Base-by-base conservation (phyloP, 2,329 filamentous ascomycete species). In the Amphichorda felina region DNA sequence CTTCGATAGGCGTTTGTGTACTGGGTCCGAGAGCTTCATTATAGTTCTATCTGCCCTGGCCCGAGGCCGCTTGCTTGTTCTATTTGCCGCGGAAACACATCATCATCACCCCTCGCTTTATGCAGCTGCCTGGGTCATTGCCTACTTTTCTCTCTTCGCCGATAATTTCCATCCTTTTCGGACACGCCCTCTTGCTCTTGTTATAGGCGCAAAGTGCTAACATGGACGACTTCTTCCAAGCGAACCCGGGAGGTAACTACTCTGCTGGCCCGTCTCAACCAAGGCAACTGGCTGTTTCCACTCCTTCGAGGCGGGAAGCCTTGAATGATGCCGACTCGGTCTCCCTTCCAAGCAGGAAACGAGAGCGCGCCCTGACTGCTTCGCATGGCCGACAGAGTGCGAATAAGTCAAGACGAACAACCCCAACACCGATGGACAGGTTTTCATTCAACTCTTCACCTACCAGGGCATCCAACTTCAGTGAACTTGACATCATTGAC, bases 401-500 rank as follows among this genome's bases (percentile, higher is more conserved):
- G 35, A 15, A 35, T 38, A 64, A 64, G 42, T 55, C 56, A 16
- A 53, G 51, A 22, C 51, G 59, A 8, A 50, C 54, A 3, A 50
- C 49, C 18, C 49, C 53, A 9, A 34, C 30, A 16, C 39, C 39
- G 17, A 13, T 27, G 28, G 14, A 14, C 33, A 30, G 24, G 8
- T 17, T 13, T 14, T 9, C 25, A 13, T 21, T 35, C 10, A 18
- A 16, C n/a, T 19, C 33, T 14, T n/a, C n/a, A n/a, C 25, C 34
- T 15, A 16, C 25, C 9, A 8, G 26, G 8, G 10, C 24, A 11
- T 14, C 19, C 29, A 34, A 33, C 34, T 36, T 18, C 40, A 40
- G 35, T n/a, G 26, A 36, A 15, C 24, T 48, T 30, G 50, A 55
- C 15, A 36, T 62, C 25, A 61, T 64, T 37, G 61, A 66, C 45